These are phyloP conservation scores for Immersiella caudata DNA, from an alignment of 495 filamentous ascomycete genomes.

Conservation along the genomic window DNA sequence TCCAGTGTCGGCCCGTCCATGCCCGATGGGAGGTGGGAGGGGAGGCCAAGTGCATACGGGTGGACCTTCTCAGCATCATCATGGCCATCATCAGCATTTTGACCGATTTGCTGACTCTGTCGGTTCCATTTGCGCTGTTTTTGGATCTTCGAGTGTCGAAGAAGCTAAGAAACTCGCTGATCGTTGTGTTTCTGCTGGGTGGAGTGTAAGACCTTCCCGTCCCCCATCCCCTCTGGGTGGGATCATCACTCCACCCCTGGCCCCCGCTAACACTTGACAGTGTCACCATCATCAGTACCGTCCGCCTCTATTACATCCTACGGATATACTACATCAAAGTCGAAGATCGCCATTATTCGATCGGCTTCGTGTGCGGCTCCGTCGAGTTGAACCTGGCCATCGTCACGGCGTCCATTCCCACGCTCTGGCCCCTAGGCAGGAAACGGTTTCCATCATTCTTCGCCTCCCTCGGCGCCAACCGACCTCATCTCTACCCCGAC, in stretches of 20 bases:
- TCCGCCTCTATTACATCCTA: slow-evolving; percentile 37
- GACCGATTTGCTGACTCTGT: not conserved
- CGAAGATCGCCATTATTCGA: slow-evolving; percentile 36
- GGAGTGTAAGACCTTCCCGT: not conserved
- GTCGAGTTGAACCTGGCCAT: slow-evolving; percentile 56
- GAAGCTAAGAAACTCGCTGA: not conserved
- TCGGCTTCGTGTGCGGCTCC: slow-evolving; percentile 50
- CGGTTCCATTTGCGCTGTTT: not conserved
- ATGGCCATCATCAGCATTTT: not conserved
- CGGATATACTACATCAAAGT: slow-evolving; percentile 31
- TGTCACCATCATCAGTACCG: slow-evolving; percentile 48
- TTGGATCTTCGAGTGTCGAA: not conserved
- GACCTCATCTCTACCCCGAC: not conserved
- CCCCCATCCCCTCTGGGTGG: no score
- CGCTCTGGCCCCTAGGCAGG: slow-evolving; percentile 41
- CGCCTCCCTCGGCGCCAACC: not conserved
- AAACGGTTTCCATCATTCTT: slow-evolving; percentile 12
- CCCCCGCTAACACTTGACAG: slow-evolving; percentile 34
- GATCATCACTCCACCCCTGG: no score
- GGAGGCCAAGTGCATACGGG: slow-evolving; percentile 39
- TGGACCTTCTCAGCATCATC: not conserved
- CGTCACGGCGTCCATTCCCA: slow-evolving; percentile 49
- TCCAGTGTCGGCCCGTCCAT: slow-evolving; percentile 55
- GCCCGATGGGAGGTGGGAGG: slow-evolving; percentile 43
- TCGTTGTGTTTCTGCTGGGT: not conserved